Base-by-base conservation (phyloP, 1,284 basidiomycete genomes). In the Tilletia setariae region DNA sequence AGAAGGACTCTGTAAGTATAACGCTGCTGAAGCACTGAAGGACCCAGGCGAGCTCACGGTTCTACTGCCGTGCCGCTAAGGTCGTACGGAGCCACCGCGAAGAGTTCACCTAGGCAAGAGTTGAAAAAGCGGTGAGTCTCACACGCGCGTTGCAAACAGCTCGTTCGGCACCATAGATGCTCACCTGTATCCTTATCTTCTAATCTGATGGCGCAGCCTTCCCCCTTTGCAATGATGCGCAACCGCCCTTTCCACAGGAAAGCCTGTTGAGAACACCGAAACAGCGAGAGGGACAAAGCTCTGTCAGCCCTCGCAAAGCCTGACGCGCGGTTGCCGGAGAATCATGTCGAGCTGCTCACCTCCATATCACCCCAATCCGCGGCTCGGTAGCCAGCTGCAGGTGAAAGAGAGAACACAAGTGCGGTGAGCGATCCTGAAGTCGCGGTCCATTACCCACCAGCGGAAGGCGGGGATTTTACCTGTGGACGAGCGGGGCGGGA, bases 201-300 rank as follows among this genome's bases (percentile, higher is more conserved):
- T 8, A 81, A 65, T 2, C 81, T 70, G 32, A 80, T 81, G 28
- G 76, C 73, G 67, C 80, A 81, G 21, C 53, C 51, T 23, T 73
- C 73, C 0, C 72, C 76, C 76, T 88, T 89, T 83, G 94, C 92
- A 53, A 93, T 85, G 74, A 94, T 89, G 64, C 92, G 86, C 71
- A 94, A 84, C n/a, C 93, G 86, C 11, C 93, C 93, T 81, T 92
- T 94, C 93, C 93, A 95, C 23, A 95, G 84, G 1, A 91, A 91
- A 65, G 87, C 82, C 64, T 67, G 56, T 23, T 4, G 9, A 21
- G 28, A 2, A 11, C 35, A 11, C 35, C 6, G 35, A 40, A 40
- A 4, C 35, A 40, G 35, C 35, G 6, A 40, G 35, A 40, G 11
- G 4, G 35, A 40, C n/a, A 64, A 3, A 28, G 19, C 9, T 15